Evolutionary conservation across 2,329 filamentous ascomycete species (phyloP).

Genomic region (Corynespora cassiicola): DNA sequence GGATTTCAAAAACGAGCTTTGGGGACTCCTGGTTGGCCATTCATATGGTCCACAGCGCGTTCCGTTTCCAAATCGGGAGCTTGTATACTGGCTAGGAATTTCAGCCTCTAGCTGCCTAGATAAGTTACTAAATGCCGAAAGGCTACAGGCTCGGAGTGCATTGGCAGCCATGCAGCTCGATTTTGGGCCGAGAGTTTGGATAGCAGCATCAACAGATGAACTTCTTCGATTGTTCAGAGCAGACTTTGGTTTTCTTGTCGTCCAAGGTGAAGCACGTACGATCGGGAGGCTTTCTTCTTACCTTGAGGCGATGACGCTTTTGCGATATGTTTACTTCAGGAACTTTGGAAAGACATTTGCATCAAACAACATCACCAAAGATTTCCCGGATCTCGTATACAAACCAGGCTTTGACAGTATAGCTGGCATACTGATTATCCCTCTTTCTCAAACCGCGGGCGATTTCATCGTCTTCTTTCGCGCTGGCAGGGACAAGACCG

Average conservation of each 20-base stretch:
- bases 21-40: slow-evolving; percentile 13
- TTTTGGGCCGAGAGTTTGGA: slow-evolving; percentile 1
- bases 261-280: slow-evolving; percentile 14
- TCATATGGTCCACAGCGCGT: slow-evolving; percentile 10
- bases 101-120: slow-evolving; percentile 13
- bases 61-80: slow-evolving; percentile 9
- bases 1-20: slow-evolving; percentile 8
- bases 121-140: slow-evolving; percentile 9
- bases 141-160: slow-evolving; percentile 1
- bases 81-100: slow-evolving; percentile 11
- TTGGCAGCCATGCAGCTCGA: slow-evolving; percentile 4
- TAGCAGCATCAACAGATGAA: slow-evolving; percentile 9
- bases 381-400: slow-evolving; percentile 11
- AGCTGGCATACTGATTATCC: slow-evolving; percentile 12
- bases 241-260: slow-evolving; percentile 14
- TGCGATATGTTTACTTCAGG: slow-evolving; percentile 13
- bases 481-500: slow-evolving; percentile 3
- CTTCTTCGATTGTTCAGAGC: slow-evolving; percentile 8
- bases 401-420: slow-evolving; percentile 10
- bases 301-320: slow-evolving; percentile 12
- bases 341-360: slow-evolving; percentile 5
- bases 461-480: slow-evolving; percentile 14
- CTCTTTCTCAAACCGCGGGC: slow-evolving; percentile 5
- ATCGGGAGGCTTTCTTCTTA: slow-evolving; percentile 12
- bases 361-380: slow-evolving; percentile 6